Evolutionary conservation across 2,329 filamentous ascomycete genomes (phyloP), one percentile per base, ranked within the genome.

Genomic region (Diaporthe ilicicola): DNA sequence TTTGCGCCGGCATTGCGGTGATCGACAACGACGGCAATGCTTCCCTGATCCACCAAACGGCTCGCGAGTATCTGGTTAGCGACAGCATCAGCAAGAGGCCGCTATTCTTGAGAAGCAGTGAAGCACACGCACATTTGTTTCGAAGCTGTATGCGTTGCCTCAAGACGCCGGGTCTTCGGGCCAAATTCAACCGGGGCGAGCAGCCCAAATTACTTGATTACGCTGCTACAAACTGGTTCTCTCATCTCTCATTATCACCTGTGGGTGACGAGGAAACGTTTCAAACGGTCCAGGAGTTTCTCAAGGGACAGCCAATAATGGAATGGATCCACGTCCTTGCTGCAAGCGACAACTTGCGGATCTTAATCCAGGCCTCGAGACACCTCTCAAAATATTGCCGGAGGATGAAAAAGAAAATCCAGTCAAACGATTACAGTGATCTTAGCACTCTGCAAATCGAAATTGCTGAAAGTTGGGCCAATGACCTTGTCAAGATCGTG

Each of bases 371-470:
- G 2, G 46, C 32, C 17, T 53, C 62, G 5, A 66, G 50, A 19
- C 37, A 61, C 37, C 55, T 61, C 1, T 61, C 37, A n/a, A 61
- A 19, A n/a, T 39, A 27, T 29, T 39, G 8, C 19, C 42, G 34
- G 4, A 4, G 29, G 9, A 44, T 4, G 19, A 61, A 17, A 22
- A 8, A 61, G 6, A 24, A 29, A 42, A 6, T 19, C 0, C n/a
- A 1, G 0, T 13, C 55, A 17, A 78, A 78, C 3, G 73, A 80
- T 67, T 78, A 79, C 56, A 78, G 77, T 37, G 71, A 69, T 10
- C 3, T 61, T 4, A 3, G 13, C 17, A 44, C 6, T 19, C n/a
- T 61, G 22, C 37, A 61, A 5, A 3, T 27, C 3, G 55, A 61
- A 3, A 4, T 42, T 3, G 15, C 19, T 13, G 24, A 10, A 9